Evolutionary conservation across 306 rosid species (phyloP), one percentile per base, ranked within the genome.

Genomic region (Rosa chinensis): DNA sequence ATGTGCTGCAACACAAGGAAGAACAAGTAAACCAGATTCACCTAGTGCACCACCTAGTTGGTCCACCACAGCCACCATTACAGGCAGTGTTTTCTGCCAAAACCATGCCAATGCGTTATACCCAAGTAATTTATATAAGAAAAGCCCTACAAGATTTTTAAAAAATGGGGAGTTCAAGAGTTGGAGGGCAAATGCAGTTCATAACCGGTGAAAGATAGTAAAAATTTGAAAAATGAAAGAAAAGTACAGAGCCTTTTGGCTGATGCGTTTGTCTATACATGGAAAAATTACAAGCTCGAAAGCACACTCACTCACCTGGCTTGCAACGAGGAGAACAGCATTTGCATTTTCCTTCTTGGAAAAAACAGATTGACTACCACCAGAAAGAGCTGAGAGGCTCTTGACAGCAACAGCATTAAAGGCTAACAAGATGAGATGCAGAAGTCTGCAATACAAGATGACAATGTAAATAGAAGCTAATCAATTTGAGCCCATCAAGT

Each of bases 1-100:
- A 88, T 95, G 99, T 70, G 99, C 94, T 20, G 95, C 96, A 81
- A 95, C 89, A 72, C 99, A 95, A 55, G 99, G 99, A 86, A 95
- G 98, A 87, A 95, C 85, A 78, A 92, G 89, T 84, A 95, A 82
- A 55, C 97, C 97, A 0, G 99, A 85, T 84, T 92, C 93, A 70
- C 97, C 99, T 62, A 95, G 86, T 32, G 92, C 90, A 62, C 97
- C 97, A 39, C 84, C 78, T 74, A 95, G 97, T 85, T 92, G 89
- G 84, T 92, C 97, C 72, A 95, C 88, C 20, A 94, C 97, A 21
- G 97, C 99, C 76, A 94, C 95, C 97, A 91, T 89, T 61, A 94
- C 97, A 3, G 97, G 99, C 61, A 94, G 90, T 53, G 99, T 92
- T 92, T 94, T 94, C 97, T 91, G 90, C 78, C 81, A 81, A 39